phyloP scores from a whole-genome alignment of 2,329 filamentous ascomycete genomes.

The Aspergillus unguis region DNA sequence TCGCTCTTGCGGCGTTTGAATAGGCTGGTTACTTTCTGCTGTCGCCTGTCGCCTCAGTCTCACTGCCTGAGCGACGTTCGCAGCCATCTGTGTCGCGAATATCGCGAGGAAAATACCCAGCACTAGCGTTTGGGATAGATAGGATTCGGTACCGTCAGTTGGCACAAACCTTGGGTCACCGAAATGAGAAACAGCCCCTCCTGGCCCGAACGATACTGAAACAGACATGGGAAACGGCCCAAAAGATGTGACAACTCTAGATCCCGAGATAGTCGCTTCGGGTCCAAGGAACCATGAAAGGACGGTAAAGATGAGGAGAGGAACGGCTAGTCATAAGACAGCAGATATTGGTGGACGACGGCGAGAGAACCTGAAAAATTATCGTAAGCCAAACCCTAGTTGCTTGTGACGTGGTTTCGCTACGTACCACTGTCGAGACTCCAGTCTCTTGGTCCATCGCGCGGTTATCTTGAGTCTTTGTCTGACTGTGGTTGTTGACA shows the following conservation, averaged over 20 bases:
- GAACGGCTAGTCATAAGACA: constrained; percentile 45
- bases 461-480: constrained; percentile 80
- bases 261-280: constrained; percentile 19
- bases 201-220: constrained; percentile 32
- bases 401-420: background rate
- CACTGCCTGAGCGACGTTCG: constrained; percentile 28
- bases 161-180: constrained; percentile 1
- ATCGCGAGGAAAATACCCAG: constrained; percentile 31
- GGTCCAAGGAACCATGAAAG: constrained; percentile 28
- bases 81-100: constrained; percentile 29
- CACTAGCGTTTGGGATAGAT: constrained; percentile 33
- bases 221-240: constrained; percentile 37
- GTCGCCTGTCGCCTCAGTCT: constrained; percentile 21
- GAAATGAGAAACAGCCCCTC: constrained; percentile 9
- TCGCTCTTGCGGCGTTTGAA: constrained; percentile 2
- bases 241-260: constrained; percentile 31
- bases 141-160: constrained; percentile 17
- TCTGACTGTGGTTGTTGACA: constrained; percentile 71
- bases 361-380: constrained; percentile 26
- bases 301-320: constrained; percentile 34
- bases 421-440: constrained; percentile 67
- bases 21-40: constrained; percentile 1
- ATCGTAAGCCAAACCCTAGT: constrained; percentile 8
- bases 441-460: constrained; percentile 71
- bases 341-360: constrained; percentile 33